phyloP scores from a whole-genome alignment of 2,329 filamentous ascomycete species.

The Xylariaceae sp. region DNA sequence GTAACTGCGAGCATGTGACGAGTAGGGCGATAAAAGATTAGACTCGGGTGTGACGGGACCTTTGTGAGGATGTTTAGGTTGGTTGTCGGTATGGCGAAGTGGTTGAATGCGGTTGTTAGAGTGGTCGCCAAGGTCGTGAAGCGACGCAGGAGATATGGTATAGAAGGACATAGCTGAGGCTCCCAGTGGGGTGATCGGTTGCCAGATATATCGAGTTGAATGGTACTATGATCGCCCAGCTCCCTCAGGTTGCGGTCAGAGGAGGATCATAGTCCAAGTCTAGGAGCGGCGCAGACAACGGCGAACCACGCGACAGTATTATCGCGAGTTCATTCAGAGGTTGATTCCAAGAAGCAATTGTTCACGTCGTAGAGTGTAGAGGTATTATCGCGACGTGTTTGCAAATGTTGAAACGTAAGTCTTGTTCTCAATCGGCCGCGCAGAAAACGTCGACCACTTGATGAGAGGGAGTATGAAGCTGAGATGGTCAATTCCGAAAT shows the following conservation, averaged over 20 bases:
- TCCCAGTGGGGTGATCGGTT: conserved; percentile 31
- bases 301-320: conserved; percentile 12
- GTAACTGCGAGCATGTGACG: conserved; percentile 49
- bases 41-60: conserved; percentile 44
- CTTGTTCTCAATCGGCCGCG: conserved; percentile 27
- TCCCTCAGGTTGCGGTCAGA: conserved; percentile 32
- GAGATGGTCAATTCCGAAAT: conserved; percentile 29
- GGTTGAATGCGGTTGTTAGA: conserved; percentile 37
- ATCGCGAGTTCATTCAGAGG: conserved; percentile 2
- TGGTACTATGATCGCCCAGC: conserved; percentile 30
- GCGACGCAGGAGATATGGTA: conserved; percentile 48
- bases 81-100: conserved; percentile 41
- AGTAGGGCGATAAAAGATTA: conserved; percentile 50
- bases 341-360: conserved; percentile 1
- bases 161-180: conserved; percentile 50
- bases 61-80: conserved; percentile 33
- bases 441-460: conserved; percentile 14
- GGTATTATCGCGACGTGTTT: conserved; percentile 12
- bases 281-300: conserved; percentile 26
- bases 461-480: conserved; percentile 24
- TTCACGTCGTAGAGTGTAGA: neutral
- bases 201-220: conserved; percentile 43
- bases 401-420: conserved; percentile 22
- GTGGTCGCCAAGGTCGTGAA: conserved; percentile 45
- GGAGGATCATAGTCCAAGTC: conserved; percentile 35